Conservation (phyloP, 192 early-diverging fungal species). For the Phycomyces nitens region DNA sequence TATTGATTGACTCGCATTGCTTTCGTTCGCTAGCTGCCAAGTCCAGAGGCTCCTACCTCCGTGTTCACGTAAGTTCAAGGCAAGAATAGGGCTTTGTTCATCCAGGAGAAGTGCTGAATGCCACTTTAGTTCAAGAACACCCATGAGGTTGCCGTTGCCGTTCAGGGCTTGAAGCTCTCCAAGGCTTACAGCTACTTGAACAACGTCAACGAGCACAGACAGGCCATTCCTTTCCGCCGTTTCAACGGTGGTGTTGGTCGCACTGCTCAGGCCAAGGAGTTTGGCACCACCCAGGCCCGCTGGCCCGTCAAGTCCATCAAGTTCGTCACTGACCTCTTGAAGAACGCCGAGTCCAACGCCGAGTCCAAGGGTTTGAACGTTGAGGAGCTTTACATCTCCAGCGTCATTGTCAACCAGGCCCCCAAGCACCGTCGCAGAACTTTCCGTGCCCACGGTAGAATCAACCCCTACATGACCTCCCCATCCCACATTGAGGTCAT, state of each 20-base stretch:
- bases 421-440: slow-evolving; percentile 94
- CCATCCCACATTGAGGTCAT: slow-evolving; percentile 96
- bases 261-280: slow-evolving; percentile 92
- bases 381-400: slow-evolving; percentile 84
- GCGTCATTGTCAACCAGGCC: slow-evolving; percentile 97
- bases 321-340: slow-evolving; percentile 87
- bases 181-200: slow-evolving; percentile 90
- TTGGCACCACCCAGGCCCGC: slow-evolving; percentile 82
- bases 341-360: slow-evolving; percentile 97
- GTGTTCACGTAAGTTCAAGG: slow-evolving; percentile 44
- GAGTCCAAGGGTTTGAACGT: slow-evolving; percentile 89
- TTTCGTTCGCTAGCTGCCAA: slow-evolving; percentile 51
- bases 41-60: slow-evolving; percentile 78
- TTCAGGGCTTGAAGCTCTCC: slow-evolving; percentile 84
- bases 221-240: slow-evolving; percentile 92
- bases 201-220: slow-evolving; percentile 95
- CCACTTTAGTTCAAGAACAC: slow-evolving; percentile 87
- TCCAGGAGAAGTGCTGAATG: not conserved
- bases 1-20: not conserved
- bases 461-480: slow-evolving; percentile 86
- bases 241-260: slow-evolving; percentile 96
- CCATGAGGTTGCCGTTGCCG: slow-evolving; percentile 88
- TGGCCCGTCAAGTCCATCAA: slow-evolving; percentile 96
- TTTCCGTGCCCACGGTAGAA: slow-evolving; percentile 97
- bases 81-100: not conserved